These are phyloP conservation scores for Bacterosira constricta DNA, from an alignment of 108 stramenopile genomes.

Conservation along the genomic window DNA sequence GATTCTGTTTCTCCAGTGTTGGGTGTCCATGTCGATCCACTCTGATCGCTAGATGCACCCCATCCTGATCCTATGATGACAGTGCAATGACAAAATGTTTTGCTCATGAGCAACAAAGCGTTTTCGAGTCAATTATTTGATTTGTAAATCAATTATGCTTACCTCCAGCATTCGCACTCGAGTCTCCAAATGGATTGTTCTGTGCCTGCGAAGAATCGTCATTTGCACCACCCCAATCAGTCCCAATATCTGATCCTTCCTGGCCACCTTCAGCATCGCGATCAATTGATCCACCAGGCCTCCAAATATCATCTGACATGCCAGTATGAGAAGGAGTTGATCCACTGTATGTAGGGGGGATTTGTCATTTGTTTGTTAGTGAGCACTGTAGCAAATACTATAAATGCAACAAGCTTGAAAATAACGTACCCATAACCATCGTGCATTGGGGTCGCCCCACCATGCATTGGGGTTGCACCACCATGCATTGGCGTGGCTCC, in stretches of 20 bases:
- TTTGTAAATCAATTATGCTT: background rate
- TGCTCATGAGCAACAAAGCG: conserved; percentile 3
- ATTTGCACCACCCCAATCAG: conserved; percentile 55
- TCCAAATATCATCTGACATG: conserved; percentile 82
- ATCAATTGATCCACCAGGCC: conserved; percentile 82
- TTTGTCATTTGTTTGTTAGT: background rate
- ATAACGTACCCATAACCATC: conserved; percentile 38
- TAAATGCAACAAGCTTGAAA: background rate
- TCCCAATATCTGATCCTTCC: conserved; percentile 36
- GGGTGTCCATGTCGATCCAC: conserved; percentile 62
- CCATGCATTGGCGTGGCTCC: conserved; percentile 90
- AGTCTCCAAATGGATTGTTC: conserved; percentile 38
- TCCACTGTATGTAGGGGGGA: conserved; percentile 15
- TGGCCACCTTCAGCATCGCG: conserved; percentile 38
- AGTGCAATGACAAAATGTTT: background rate
- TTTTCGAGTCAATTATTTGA: no score
- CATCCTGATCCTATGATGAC: conserved; percentile 37
- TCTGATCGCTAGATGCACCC: conserved; percentile 54
- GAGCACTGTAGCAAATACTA: background rate
- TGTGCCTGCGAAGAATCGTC: conserved; percentile 42
- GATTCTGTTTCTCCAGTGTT: conserved; percentile 22
- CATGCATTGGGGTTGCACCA: conserved; percentile 90
- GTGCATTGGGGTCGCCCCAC: conserved; percentile 57
- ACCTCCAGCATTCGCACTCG: conserved; percentile 29
- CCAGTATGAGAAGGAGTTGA: conserved; percentile 48